Percentiles rank a stretch among this genome's conserved stretches.
phyloP scores from a whole-genome alignment of 1,284 basidiomycete genomes.

The Trichosporon sp. region DNA sequence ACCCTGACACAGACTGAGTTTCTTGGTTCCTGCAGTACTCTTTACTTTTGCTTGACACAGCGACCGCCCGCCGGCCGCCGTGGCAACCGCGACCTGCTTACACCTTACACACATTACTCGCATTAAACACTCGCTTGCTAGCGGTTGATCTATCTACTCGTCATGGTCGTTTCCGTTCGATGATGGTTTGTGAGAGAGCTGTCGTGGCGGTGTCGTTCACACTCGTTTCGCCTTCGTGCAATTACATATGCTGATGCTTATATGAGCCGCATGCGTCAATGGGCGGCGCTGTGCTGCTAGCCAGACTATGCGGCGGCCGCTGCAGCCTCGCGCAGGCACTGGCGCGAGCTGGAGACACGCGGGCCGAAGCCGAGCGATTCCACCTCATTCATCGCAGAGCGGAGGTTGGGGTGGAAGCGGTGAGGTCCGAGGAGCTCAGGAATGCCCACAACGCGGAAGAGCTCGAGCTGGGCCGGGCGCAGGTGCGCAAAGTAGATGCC shows the following conservation, averaged over 20 bases:
- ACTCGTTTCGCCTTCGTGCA: background rate
- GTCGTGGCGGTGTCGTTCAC: background rate
- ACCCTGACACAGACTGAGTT: too few species aligned
- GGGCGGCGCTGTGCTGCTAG: background rate
- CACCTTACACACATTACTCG: background rate
- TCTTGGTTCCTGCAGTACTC: too few species aligned
- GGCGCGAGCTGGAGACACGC: constrained; percentile 2
- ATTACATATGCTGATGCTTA: background rate
- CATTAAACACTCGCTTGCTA: background rate
- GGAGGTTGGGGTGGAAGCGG: constrained; percentile 65
- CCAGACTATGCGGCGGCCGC: background rate
- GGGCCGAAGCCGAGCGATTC: constrained; percentile 41
- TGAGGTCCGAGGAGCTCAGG: constrained; percentile 58
- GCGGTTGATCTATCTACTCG: background rate
- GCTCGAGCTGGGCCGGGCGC: constrained; percentile 54
- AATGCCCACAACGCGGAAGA: constrained; percentile 52
- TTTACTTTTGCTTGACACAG: background rate
- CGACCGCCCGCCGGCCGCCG: too few species aligned
- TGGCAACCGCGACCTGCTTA: too few species aligned
- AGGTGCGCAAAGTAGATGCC: constrained; percentile 74
- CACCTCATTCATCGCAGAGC: constrained; percentile 40
- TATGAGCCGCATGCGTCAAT: background rate
- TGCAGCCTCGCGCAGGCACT: background rate
- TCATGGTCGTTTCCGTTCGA: background rate
- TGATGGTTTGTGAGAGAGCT: background rate